Evolutionary conservation across 805 yeast species (phyloP).

Genomic region (Candida ulmi): DNA sequence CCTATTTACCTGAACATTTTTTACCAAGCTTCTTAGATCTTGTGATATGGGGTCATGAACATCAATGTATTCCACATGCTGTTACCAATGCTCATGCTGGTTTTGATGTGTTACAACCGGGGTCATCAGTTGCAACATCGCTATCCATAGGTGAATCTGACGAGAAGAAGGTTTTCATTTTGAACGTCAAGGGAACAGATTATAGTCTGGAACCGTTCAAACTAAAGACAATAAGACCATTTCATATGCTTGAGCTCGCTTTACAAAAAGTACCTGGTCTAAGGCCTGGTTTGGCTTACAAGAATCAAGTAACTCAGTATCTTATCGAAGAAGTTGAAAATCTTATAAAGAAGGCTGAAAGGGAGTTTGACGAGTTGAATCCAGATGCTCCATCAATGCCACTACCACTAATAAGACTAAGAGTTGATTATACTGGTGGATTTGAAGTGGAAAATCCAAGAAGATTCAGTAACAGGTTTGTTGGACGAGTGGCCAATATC

Average conservation of each 20-base stretch:
- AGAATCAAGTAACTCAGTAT: slow-evolving; percentile 53
- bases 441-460: slow-evolving; percentile 89
- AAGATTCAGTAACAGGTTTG: slow-evolving; percentile 84
- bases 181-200: slow-evolving; percentile 55
- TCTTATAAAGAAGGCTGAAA: slow-evolving; percentile 55
- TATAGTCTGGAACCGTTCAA: slow-evolving; percentile 55
- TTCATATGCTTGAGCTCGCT: slow-evolving; percentile 62
- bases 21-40: slow-evolving; percentile 79
- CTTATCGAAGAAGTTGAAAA: slow-evolving; percentile 59
- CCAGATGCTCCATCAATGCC: slow-evolving; percentile 41
- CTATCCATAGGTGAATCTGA: slow-evolving; percentile 79
- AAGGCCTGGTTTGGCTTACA: slow-evolving; percentile 55
- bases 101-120: slow-evolving; percentile 83
- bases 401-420: slow-evolving; percentile 72
- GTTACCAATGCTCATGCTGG: slow-evolving; percentile 47
- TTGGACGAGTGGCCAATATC: slow-evolving; percentile 86
- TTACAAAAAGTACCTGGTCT: slow-evolving; percentile 48
- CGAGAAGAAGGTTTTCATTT: slow-evolving; percentile 66
- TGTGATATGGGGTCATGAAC: slow-evolving; percentile 97
- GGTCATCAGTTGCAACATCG: slow-evolving; percentile 91
- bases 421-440: slow-evolving; percentile 88
- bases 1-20: slow-evolving; percentile 78
- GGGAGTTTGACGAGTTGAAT: slow-evolving; percentile 37
- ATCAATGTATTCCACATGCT: slow-evolving; percentile 80
- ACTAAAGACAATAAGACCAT: slow-evolving; percentile 75